Base-by-base conservation (phyloP, 2,329 filamentous ascomycete genomes). In the Pezizomycotina sp. region DNA sequence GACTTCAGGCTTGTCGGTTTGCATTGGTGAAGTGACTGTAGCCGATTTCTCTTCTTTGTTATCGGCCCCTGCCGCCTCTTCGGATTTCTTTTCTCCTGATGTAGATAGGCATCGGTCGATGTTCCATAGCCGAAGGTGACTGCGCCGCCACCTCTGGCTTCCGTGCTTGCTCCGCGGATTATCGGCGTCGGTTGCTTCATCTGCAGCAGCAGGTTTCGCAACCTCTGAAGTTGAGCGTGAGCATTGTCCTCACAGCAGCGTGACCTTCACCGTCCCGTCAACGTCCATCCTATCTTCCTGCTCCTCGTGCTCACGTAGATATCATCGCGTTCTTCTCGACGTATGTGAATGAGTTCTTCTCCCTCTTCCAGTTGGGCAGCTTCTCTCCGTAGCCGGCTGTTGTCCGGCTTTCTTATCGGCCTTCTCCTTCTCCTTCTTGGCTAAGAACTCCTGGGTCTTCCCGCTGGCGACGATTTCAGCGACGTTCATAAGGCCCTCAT, bases 401-500 rank as follows among this genome's bases (percentile, higher is more conserved):
- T n/a, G n/a, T 12, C 43, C 37, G 19, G 43, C 38, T 16, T 31
- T 62, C 56, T 71, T 75, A 42, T 77, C 73, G 4, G 65, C 64
- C 63, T 80, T 84, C 52, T 84, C 77, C 53, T 74, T 77, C 53
- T 86, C 79, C 55, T 80, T 82, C 58, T 80, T 79, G 6, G 78
- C 80, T 4, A 89, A 61, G 50, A 83, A 86, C 50, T 89, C 80
- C 48, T 73, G 71, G 48, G 81, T 81, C 55, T 82, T 78, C 20
- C 80, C 80, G 48, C 73, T 77, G 1, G 77, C 77, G 22, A 89
- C 79, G 47, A 89, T 84, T 47, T 69, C 77, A n/a, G 80, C 81
- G 29, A 89, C 78, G 48, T 89, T 78, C 3, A 89, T 62, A 6
- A 84, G 77, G 15, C 80, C 80, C n/a, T n/a, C n/a, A n/a, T 39